Evolutionary conservation across 768 basidiomycete genomes (phyloP).

Genomic region (Panaeolus papilionaceus): DNA sequence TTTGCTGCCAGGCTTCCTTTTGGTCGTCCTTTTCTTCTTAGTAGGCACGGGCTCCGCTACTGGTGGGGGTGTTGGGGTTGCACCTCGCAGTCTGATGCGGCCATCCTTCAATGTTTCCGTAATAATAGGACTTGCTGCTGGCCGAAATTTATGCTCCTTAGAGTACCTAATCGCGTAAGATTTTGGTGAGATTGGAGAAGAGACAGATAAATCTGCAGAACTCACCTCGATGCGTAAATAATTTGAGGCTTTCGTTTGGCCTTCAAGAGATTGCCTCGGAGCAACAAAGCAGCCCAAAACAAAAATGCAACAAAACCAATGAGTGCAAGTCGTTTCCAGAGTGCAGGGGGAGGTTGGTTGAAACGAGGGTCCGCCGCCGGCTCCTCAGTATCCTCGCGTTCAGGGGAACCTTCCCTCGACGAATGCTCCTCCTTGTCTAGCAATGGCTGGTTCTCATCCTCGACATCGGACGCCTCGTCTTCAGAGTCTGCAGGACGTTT

Average conservation of each 20-base stretch:
- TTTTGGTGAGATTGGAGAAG: background rate
- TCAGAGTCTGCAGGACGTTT: background rate
- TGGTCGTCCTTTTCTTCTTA: slow-evolving; percentile 27
- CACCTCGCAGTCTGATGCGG: slow-evolving; percentile 71
- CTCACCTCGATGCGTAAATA: slow-evolving; percentile 70
- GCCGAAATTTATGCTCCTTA: slow-evolving; percentile 80
- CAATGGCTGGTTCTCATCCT: background rate
- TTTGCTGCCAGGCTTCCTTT: slow-evolving; percentile 14
- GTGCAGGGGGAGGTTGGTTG: slow-evolving; percentile 44
- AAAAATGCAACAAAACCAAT: slow-evolving; percentile 46
- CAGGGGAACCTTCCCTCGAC: slow-evolving; percentile 5
- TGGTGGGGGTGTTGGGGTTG: slow-evolving; percentile 48
- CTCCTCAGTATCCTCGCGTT: slow-evolving; percentile 5
- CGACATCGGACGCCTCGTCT: background rate
- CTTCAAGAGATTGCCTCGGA: slow-evolving; percentile 34
- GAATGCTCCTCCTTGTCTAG: background rate
- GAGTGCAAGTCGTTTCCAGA: slow-evolving; percentile 53
- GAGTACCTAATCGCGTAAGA: slow-evolving; percentile 64
- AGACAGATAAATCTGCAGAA: slow-evolving; percentile 11
- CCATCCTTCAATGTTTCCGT: slow-evolving; percentile 81
- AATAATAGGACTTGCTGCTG: slow-evolving; percentile 85
- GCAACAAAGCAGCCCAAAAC: slow-evolving; percentile 50
- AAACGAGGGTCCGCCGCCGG: slow-evolving; percentile 38
- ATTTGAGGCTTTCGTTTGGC: slow-evolving; percentile 47
- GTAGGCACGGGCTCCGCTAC: slow-evolving; percentile 24